Conservation (phyloP, 306 rosid species). For the Casuarina glauca region DNA sequence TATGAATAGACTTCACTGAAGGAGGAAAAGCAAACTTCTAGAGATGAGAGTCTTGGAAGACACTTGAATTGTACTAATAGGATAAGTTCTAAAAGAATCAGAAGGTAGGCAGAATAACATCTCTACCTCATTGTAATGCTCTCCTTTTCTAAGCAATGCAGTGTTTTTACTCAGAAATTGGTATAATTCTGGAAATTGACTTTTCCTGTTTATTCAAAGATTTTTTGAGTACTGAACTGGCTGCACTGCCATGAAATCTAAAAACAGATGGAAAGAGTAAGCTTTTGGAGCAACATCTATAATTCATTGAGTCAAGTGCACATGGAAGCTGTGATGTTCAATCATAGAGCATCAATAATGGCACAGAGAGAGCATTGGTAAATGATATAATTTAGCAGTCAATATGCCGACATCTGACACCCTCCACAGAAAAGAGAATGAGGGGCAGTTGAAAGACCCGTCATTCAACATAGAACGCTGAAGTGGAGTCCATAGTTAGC, state of each 20-base stretch:
- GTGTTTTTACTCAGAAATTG: constrained; percentile 3
- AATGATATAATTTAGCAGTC: too few relatives aligned
- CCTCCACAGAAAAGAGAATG: too few relatives aligned
- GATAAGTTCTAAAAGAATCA: background rate
- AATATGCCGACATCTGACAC: too few relatives aligned
- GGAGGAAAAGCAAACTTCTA: background rate
- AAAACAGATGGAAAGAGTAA: too few relatives aligned
- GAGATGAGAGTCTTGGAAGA: background rate
- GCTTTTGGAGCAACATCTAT: too few relatives aligned
- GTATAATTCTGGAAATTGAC: background rate
- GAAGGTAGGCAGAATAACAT: constrained; percentile 4
- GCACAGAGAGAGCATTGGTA: background rate
- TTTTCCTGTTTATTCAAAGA: too few relatives aligned
- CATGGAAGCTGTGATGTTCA: background rate
- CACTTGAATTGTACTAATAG: background rate
- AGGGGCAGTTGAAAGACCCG: too few relatives aligned
- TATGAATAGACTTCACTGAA: constrained; percentile 6
- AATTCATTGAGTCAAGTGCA: background rate
- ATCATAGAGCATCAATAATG: background rate
- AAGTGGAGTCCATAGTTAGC: too few relatives aligned
- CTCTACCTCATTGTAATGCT: constrained; percentile 2
- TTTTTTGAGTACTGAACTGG: too few relatives aligned
- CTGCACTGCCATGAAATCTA: too few relatives aligned
- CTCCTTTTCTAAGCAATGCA: background rate
- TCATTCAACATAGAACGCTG: too few relatives aligned